A percentile compares a stretch with the other conserved stretches of the same genome.
These are phyloP conservation scores for Houttuynia cordata DNA, from an alignment of 164 flowering plant genomes.

Conservation along the genomic window DNA sequence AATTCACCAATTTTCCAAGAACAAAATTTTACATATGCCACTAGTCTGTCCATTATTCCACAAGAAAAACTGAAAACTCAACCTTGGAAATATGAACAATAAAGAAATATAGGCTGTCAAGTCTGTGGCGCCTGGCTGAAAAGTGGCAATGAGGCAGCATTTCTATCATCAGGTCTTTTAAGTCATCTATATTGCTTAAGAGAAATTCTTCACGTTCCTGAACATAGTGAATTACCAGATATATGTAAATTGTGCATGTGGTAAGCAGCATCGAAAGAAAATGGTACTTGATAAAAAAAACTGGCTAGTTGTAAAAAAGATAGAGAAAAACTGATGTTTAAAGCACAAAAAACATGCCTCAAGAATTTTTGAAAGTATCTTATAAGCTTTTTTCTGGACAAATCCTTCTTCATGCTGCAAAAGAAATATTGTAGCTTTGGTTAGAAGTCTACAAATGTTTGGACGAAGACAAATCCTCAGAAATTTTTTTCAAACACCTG, in stretches of 20 bases:
- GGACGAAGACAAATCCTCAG: neutral
- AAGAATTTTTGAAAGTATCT: conserved; percentile 68
- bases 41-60: neutral
- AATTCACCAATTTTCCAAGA: neutral
- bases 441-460: neutral
- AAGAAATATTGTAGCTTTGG: neutral
- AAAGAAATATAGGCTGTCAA: conserved; percentile 71
- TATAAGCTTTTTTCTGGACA: conserved; percentile 92
- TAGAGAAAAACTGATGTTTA: neutral
- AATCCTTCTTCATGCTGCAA: conserved; percentile 65
- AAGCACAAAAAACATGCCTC: conserved; percentile 29
- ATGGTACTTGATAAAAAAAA: neutral
- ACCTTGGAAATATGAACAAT: conserved; percentile 68
- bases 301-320: neutral
- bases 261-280: neutral
- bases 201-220: conserved; percentile 52
- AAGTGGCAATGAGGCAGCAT: conserved; percentile 69
- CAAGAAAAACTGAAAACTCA: neutral
- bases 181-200: conserved; percentile 39
- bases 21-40: neutral
- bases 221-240: conserved; percentile 8
- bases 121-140: conserved; percentile 86
- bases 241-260: neutral
- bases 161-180: conserved; percentile 64
- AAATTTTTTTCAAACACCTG: conserved; percentile 32